Evolutionary conservation across 1,284 basidiomycete genomes (phyloP), one percentile per base, ranked within the genome.

Genomic region (Coniferiporia weirii): DNA sequence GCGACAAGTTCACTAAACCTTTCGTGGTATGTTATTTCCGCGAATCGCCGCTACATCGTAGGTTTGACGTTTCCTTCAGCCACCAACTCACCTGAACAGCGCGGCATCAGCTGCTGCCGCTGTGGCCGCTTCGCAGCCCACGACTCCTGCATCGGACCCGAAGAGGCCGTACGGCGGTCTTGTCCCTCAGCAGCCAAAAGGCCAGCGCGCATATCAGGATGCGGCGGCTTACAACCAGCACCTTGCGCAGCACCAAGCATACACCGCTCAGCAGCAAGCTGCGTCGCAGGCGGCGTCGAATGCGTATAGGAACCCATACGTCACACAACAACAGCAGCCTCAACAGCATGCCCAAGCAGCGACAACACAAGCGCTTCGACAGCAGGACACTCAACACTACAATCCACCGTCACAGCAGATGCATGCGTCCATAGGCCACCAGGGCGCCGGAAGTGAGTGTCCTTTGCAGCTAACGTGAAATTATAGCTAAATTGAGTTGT

Each of bases 91-190:
- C 22, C 15, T 52, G 35, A 58, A 53, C 15, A 60, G 36, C 32
- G 45, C 63, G 50, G 46, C 75, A 50, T 69, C 73, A 61, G 64
- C 71, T 38, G 61, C 76, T 32, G 65, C 76, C 54, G 65, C 73
- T 9, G 57, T 74, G 6, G 56, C 66, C 35, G 58, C 65, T 32
- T 27, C 63, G 53, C 62, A 52, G 48, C 32, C 60, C 9, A 13
- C 48, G 55, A 67, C 65, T 57, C 68, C 71, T 44, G 63, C 71
- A 1, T 65, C 78, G 40, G 87, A 92, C 68, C 82, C 88, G 9
- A 92, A 93, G 74, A 88, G 94, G 67, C 95, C 94, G 20, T 98
- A 95, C 68, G 95, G 95, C n/a, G 95, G 95, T 6, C 78, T 98
- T 38, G 87, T 95, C 13, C 87, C 90, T 12, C 88, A 78, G 61